phyloP scores from a whole-genome alignment of 306 rosid species.

The Mucuna pruriens region DNA sequence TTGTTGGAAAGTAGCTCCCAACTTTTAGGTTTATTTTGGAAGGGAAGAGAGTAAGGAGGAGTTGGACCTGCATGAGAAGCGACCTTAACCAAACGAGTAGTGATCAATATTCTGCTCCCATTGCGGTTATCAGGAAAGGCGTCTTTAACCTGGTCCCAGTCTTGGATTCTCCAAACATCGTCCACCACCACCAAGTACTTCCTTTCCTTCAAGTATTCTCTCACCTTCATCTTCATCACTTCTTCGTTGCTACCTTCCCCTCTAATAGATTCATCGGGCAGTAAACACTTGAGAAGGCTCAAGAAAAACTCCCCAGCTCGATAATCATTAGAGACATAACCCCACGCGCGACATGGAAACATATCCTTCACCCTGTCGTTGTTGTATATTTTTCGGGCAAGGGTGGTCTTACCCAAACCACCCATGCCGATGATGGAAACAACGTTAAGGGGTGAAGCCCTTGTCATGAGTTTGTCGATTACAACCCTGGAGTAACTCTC shows the following conservation, averaged over 20 bases:
- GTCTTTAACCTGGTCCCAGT: neutral
- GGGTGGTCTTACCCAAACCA: constrained; percentile 40
- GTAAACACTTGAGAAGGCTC: neutral
- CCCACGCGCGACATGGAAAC: constrained; percentile 10
- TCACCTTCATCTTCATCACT: neutral
- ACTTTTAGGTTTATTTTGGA: neutral
- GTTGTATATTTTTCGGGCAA: constrained; percentile 14
- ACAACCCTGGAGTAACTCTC: neutral
- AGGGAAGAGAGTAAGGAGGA: neutral
- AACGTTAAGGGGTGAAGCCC: neutral
- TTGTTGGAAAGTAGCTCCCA: constrained; percentile 31
- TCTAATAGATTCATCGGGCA: no score
- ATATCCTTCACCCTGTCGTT: neutral
- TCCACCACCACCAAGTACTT: neutral
- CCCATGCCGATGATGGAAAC: constrained; percentile 28
- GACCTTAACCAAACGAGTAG: neutral
- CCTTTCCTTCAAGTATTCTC: neutral
- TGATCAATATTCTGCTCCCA: constrained; percentile 36
- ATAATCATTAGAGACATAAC: neutral
- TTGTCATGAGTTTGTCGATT: neutral
- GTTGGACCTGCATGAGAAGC: neutral
- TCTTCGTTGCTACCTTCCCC: neutral
- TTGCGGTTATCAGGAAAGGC: neutral
- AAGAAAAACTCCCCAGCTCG: neutral
- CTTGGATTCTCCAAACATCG: neutral